Percentiles rank a stretch among this genome's conserved stretches.
Conservation (phyloP, 495 filamentous ascomycete genomes). For the Penicillium atrosanguineum region DNA sequence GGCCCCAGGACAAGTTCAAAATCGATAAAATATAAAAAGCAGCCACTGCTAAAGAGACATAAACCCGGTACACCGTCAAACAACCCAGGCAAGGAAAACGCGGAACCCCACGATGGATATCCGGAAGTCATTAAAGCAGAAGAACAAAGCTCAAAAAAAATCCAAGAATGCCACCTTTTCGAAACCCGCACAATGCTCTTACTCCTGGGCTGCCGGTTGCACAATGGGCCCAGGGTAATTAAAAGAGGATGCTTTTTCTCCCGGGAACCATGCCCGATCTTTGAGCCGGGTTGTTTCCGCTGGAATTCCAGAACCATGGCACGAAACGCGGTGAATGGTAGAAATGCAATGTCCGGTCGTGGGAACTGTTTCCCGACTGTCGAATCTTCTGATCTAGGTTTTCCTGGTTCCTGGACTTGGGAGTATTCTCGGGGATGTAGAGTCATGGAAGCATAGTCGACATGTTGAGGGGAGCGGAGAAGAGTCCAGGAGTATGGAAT, state of each 20-base stretch:
- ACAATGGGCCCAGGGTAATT: constrained; percentile 23
- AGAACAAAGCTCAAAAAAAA: constrained; percentile 18
- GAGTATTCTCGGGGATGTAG: neutral
- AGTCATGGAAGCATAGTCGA: constrained; percentile 5
- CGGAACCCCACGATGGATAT: constrained; percentile 16
- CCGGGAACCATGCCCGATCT: neutral
- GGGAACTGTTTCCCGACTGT: neutral
- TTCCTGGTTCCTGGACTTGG: neutral
- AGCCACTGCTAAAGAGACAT: constrained; percentile 20
- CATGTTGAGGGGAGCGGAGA: constrained; percentile 2
- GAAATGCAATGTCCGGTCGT: neutral
- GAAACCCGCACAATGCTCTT: constrained; percentile 24
- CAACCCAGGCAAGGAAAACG: constrained; percentile 10
- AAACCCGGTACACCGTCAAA: constrained; percentile 35
- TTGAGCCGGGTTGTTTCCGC: neutral
- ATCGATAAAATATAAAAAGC: constrained; percentile 7
- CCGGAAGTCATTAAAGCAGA: constrained; percentile 26
- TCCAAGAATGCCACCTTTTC: constrained; percentile 30
- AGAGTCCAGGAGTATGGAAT: constrained; percentile 11
- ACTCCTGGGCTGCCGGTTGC: constrained; percentile 30
- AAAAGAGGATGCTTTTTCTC: constrained; percentile 1
- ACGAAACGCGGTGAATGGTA: neutral
- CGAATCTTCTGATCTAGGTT: neutral
- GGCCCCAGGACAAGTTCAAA: constrained; percentile 3
- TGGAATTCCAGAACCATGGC: neutral